Evolutionary conservation across 306 rosid genomes (phyloP).

Genomic region (Potentilla sterilis): DNA sequence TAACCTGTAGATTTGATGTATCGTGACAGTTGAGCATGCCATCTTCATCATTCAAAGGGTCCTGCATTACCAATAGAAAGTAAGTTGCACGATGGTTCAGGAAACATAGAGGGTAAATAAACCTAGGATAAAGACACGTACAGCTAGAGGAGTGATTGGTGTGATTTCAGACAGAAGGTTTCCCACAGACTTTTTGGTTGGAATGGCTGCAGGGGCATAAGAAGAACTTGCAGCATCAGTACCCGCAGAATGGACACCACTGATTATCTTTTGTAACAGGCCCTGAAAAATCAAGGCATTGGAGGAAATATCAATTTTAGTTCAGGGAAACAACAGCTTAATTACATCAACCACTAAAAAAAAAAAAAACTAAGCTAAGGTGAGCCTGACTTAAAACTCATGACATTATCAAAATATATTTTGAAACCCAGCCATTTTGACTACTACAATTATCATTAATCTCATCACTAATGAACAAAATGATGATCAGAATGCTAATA

Average conservation of each 20-base stretch:
- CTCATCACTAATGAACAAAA: not conserved
- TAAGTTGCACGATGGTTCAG: constrained; percentile 13
- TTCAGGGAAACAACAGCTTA: not conserved
- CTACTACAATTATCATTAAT: not conserved
- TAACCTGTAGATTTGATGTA: constrained; percentile 60
- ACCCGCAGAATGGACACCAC: constrained; percentile 56
- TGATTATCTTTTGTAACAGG: constrained; percentile 62
- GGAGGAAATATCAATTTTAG: constrained; percentile 1
- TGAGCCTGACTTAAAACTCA: constrained; percentile 4
- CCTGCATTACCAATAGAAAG: constrained; percentile 45
- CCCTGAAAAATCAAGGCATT: constrained; percentile 42
- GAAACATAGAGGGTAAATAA: constrained; percentile 13
- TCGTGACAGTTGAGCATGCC: constrained; percentile 39
- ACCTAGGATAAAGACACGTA: constrained; percentile 28
- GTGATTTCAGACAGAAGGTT: constrained; percentile 57
- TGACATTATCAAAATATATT: not conserved
- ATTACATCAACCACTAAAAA: not conserved
- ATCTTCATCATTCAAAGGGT: constrained; percentile 37
- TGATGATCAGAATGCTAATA: not conserved
- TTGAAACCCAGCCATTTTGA: not conserved
- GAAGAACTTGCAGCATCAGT: constrained; percentile 77
- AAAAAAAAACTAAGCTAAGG: not conserved
- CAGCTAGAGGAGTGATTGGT: constrained; percentile 39
- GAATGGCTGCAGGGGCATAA: constrained; percentile 53
- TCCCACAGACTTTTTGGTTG: constrained; percentile 46